Conservation (phyloP, 106 monocot species). For the Ottelia alismoides region DNA sequence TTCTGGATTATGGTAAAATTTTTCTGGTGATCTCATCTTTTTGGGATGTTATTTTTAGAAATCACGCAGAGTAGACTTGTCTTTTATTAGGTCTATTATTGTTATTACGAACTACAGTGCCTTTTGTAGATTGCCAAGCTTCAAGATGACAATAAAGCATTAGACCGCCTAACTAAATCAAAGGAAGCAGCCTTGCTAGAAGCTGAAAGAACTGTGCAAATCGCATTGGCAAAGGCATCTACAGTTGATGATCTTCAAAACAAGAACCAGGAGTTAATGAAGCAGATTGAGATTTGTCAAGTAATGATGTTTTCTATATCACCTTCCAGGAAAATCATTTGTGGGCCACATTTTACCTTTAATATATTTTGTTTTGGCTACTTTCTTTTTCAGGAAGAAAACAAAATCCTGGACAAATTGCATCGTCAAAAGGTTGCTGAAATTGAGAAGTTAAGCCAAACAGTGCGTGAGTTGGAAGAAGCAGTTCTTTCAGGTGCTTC, state of each 20-base stretch:
- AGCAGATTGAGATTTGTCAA: slow-evolving; percentile 26
- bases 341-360: background rate
- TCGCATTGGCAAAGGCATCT: slow-evolving; percentile 20
- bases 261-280: slow-evolving; percentile 25
- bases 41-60: no score
- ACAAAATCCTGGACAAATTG: slow-evolving; percentile 80
- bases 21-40: no score
- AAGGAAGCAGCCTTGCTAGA: slow-evolving; percentile 32
- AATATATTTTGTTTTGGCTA: background rate
- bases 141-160: slow-evolving; percentile 28
- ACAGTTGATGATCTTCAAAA: slow-evolving; percentile 28
- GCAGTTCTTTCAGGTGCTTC: slow-evolving; percentile 82
- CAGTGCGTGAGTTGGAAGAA: slow-evolving; percentile 69
- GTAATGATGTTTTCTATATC: background rate
- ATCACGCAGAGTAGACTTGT: background rate
- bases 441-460: slow-evolving; percentile 66
- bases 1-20: no score
- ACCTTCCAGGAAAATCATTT: no score
- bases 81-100: background rate
- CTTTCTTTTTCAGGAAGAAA: slow-evolving; percentile 47
- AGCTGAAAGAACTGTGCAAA: slow-evolving; percentile 21
- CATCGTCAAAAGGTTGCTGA: slow-evolving; percentile 84
- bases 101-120: background rate
- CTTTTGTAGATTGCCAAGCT: slow-evolving; percentile 15
- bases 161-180: slow-evolving; percentile 28